These are phyloP conservation scores for Aspergillus funiculosus DNA, from an alignment of 495 filamentous ascomycete genomes.

Conservation along the genomic window DNA sequence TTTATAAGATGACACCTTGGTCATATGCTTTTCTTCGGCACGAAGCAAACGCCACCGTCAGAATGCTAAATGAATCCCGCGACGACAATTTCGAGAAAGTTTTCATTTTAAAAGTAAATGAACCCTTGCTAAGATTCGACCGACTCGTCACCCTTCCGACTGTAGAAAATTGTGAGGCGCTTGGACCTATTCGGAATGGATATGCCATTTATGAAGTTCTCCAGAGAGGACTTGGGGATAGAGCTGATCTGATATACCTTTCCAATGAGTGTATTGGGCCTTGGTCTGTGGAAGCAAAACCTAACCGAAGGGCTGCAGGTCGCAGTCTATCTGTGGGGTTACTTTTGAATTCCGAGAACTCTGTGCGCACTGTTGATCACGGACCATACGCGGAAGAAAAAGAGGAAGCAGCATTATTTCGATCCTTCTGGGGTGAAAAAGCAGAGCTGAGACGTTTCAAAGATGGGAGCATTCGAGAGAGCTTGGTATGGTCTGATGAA, in stretches of 20 bases:
- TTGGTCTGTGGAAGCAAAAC: slow-evolving; percentile 33
- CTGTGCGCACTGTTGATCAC: slow-evolving; percentile 70
- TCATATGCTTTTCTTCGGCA: slow-evolving; percentile 66
- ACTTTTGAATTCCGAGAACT: slow-evolving; percentile 63
- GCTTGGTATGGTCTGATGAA: slow-evolving; percentile 69
- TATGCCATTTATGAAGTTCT: slow-evolving; percentile 54
- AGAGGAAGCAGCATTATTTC: slow-evolving; percentile 41
- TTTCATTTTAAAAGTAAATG: slow-evolving; percentile 69
- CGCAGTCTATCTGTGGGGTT: slow-evolving; percentile 56
- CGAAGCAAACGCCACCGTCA: slow-evolving; percentile 64
- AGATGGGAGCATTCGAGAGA: slow-evolving; percentile 54
- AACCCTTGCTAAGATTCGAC: slow-evolving; percentile 68
- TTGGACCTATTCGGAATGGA: slow-evolving; percentile 29
- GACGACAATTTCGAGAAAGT: slow-evolving; percentile 75
- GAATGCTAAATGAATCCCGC: slow-evolving; percentile 65
- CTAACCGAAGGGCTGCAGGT: slow-evolving; percentile 20
- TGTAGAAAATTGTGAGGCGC: slow-evolving; percentile 25
- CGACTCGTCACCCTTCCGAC: slow-evolving; percentile 38
- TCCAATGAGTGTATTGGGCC: slow-evolving; percentile 30
- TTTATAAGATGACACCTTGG: slow-evolving; percentile 89
- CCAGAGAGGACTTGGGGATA: slow-evolving; percentile 63
- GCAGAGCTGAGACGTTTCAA: slow-evolving; percentile 51
- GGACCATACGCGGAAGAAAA: slow-evolving; percentile 78
- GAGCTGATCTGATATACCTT: slow-evolving; percentile 61
- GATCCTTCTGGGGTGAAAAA: slow-evolving; percentile 50